These are phyloP conservation scores for Aspergillus ochraceoroseus DNA, from an alignment of 2,329 filamentous ascomycete species.

Conservation along the genomic window DNA sequence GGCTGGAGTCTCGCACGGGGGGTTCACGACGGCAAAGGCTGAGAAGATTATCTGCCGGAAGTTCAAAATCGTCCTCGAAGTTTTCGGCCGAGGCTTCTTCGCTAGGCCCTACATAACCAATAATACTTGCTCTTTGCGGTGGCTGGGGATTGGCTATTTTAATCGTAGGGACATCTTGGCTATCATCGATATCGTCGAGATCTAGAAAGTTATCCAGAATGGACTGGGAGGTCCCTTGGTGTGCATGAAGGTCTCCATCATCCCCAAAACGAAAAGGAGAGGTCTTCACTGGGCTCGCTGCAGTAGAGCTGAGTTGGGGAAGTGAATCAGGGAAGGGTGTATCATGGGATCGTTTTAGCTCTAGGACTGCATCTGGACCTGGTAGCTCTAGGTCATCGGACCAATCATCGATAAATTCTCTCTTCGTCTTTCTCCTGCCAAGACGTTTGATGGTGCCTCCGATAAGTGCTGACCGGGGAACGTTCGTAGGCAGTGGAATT, in stretches of 20 bases:
- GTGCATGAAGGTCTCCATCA: conserved; percentile 42
- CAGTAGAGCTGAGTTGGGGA: conserved; percentile 57
- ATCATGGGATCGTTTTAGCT: conserved; percentile 60
- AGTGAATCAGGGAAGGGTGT: conserved; percentile 63
- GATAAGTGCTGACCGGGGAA: conserved; percentile 81
- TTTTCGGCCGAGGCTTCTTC: conserved; percentile 53
- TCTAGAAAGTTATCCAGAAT: conserved; percentile 62
- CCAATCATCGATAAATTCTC: conserved; percentile 74
- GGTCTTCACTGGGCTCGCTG: conserved; percentile 39
- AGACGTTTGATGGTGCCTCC: conserved; percentile 91
- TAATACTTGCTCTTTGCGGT: conserved; percentile 49
- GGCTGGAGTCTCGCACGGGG: conserved; percentile 59
- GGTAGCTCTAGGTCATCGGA: conserved; percentile 71
- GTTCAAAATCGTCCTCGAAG: conserved; percentile 67
- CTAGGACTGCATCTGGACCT: conserved; percentile 51
- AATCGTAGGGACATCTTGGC: conserved; percentile 63
- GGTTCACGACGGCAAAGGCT: conserved; percentile 58
- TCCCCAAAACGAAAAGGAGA: conserved; percentile 27
- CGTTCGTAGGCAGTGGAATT: conserved; percentile 81
- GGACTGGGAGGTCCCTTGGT: conserved; percentile 51
- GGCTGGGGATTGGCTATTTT: conserved; percentile 59
- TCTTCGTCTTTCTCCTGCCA: conserved; percentile 67
- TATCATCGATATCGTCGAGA: conserved; percentile 56
- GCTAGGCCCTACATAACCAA: conserved; percentile 51
- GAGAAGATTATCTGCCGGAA: conserved; percentile 63